phyloP scores from a whole-genome alignment of 2,329 filamentous ascomycete species.

The Domatiomyces globalis region DNA sequence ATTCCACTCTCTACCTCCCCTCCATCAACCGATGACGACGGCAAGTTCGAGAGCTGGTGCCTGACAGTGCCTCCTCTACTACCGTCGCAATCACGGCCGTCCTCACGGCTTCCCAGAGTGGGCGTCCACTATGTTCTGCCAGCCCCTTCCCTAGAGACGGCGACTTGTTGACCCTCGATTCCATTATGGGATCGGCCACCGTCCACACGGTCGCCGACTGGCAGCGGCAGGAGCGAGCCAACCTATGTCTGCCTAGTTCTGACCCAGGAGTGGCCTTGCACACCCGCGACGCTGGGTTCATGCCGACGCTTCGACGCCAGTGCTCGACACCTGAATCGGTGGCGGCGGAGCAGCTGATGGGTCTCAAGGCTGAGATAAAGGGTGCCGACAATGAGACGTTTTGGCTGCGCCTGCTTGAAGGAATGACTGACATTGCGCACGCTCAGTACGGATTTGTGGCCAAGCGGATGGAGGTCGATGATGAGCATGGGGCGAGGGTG shows the following conservation, averaged over 20 bases:
- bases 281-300: conserved; percentile 31
- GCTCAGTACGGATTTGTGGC: conserved; percentile 57
- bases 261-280: conserved; percentile 31
- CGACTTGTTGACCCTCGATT: background rate
- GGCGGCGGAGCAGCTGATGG: conserved; percentile 45
- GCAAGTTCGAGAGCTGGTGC: too few species aligned
- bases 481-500: conserved; percentile 39
- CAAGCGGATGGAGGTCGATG: conserved; percentile 47
- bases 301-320: conserved; percentile 23
- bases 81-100: too few species aligned
- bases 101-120: too few species aligned
- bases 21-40: background rate
- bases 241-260: conserved; percentile 29
- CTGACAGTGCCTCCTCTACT: too few species aligned
- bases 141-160: background rate
- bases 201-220: background rate
- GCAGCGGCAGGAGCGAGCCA: conserved; percentile 25
- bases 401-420: conserved; percentile 50
- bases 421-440: conserved; percentile 47
- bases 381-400: conserved; percentile 44
- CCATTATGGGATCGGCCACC: background rate
- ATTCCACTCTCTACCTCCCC: background rate
- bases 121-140: background rate
- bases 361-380: conserved; percentile 43
- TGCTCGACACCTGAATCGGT: conserved; percentile 41